Percentiles rank a stretch among this genome's conserved stretches.
phyloP scores from a whole-genome alignment of 768 basidiomycete species.

The Lactarius hatsudake region DNA sequence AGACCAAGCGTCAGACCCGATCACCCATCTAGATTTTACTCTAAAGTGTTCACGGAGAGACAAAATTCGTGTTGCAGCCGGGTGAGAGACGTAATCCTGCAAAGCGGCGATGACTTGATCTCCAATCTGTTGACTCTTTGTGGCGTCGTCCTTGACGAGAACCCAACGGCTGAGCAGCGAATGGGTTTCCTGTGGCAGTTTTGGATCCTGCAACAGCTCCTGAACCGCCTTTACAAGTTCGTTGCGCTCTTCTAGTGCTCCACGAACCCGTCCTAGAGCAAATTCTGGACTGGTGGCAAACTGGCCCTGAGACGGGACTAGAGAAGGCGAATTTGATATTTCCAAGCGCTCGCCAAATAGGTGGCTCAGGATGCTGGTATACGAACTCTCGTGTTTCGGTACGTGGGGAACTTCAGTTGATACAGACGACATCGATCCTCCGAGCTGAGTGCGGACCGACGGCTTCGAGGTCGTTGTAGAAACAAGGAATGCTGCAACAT shows the following conservation, averaged over 20 bases:
- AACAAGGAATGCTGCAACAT: conserved; percentile 54
- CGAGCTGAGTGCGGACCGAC: conserved; percentile 50
- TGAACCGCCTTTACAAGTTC: conserved; percentile 64
- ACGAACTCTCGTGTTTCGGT: conserved; percentile 87
- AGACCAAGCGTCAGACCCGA: conserved; percentile 98
- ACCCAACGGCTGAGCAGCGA: conserved; percentile 78
- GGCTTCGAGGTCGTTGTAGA: conserved; percentile 39
- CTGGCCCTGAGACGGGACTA: conserved; percentile 65
- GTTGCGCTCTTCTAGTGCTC: conserved; percentile 69
- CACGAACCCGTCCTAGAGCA: conserved; percentile 87
- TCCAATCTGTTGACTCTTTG: conserved; percentile 58
- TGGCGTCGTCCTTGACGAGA: conserved; percentile 67
- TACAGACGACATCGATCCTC: conserved; percentile 34
- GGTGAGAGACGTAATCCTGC: conserved; percentile 40
- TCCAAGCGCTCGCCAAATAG: conserved; percentile 79
- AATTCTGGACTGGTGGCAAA: conserved; percentile 89
- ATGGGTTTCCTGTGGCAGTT: conserved; percentile 57
- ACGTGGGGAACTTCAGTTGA: conserved; percentile 51
- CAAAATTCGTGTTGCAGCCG: conserved; percentile 56
- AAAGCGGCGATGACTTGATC: conserved; percentile 54
- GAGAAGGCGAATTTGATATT: conserved; percentile 78
- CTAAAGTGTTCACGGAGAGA: conserved; percentile 60
- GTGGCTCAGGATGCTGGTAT: conserved; percentile 83
- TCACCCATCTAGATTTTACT: conserved; percentile 86
- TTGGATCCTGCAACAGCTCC: conserved; percentile 54